A percentile compares a stretch with the other conserved stretches of the same genome.
phyloP scores from a whole-genome alignment of 495 filamentous ascomycete species.

The Penicillium longicatenatum region DNA sequence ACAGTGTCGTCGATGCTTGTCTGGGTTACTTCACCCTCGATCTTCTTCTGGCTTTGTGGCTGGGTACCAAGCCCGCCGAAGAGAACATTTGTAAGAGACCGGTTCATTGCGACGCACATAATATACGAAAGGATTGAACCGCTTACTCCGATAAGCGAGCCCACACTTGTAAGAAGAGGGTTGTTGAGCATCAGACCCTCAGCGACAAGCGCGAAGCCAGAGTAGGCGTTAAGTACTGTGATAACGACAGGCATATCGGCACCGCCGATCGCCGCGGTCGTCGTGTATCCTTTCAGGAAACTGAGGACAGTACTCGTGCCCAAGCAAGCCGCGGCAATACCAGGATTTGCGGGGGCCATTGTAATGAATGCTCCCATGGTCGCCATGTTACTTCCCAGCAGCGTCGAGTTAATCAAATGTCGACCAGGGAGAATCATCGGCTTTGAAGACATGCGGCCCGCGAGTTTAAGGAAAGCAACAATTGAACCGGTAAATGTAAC shows the following conservation, averaged over 20 bases:
- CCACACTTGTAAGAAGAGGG: constrained; percentile 73
- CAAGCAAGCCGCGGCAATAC: constrained; percentile 71
- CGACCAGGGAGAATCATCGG: constrained; percentile 68
- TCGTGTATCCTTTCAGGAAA: constrained; percentile 80
- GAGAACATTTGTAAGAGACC: constrained; percentile 75
- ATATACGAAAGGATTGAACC: constrained; percentile 84
- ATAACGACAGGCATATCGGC: constrained; percentile 88
- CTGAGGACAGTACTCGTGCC: constrained; percentile 72
- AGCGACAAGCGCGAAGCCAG: constrained; percentile 78
- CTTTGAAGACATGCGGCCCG: constrained; percentile 73
- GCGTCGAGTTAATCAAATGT: constrained; percentile 67
- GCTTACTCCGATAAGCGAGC: constrained; percentile 77
- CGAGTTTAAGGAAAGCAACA: constrained; percentile 78
- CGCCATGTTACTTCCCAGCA: constrained; percentile 70
- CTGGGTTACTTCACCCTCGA: constrained; percentile 71
- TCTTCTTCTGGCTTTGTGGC: constrained; percentile 62
- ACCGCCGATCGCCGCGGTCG: constrained; percentile 80
- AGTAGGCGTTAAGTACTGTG: constrained; percentile 82
- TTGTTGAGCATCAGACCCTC: constrained; percentile 89
- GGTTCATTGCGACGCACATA: constrained; percentile 83
- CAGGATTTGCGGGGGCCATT: constrained; percentile 70
- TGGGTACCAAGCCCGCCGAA: constrained; percentile 74
- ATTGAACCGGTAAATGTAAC: constrained; percentile 84
- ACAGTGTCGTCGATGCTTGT: constrained; percentile 75
- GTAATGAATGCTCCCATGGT: constrained; percentile 80